Conservation (phyloP, 2,329 filamentous ascomycete genomes). For the Coniella lustricola region DNA sequence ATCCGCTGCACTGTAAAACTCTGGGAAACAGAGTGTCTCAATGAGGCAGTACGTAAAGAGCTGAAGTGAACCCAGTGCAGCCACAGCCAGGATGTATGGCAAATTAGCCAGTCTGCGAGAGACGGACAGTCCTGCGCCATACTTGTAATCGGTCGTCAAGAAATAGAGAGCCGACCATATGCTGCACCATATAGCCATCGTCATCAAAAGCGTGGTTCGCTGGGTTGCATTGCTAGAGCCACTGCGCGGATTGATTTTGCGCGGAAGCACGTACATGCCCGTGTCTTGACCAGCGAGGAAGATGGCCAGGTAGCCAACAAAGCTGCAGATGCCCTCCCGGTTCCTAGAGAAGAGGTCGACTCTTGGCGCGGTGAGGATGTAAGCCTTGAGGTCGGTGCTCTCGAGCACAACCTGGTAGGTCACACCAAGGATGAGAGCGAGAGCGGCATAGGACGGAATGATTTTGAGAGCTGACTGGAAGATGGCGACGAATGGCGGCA, state of each 20-base stretch:
- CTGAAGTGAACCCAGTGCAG: constrained; percentile 84
- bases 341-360: constrained; percentile 80
- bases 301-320: constrained; percentile 87
- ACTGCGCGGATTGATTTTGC: constrained; percentile 39
- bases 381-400: constrained; percentile 70
- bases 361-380: constrained; percentile 74
- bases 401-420: constrained; percentile 72
- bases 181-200: constrained; percentile 55
- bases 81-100: constrained; percentile 87
- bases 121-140: constrained; percentile 67
- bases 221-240: constrained; percentile 37
- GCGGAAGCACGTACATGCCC: constrained; percentile 71
- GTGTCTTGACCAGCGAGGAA: constrained; percentile 84
- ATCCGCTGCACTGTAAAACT: constrained; percentile 53
- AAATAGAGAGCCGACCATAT: constrained; percentile 67
- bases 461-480: constrained; percentile 66
- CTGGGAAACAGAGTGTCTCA: constrained; percentile 72
- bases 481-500: constrained; percentile 82
- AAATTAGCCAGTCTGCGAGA: constrained; percentile 88
- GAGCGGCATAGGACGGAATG: constrained; percentile 68
- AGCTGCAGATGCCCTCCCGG: constrained; percentile 91
- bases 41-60: constrained; percentile 70
- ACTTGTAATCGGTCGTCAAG: constrained; percentile 58
- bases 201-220: constrained; percentile 52
- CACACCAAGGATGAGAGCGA: constrained; percentile 62